Evolutionary conservation across 78 protist species (phyloP).

Genomic region (Creolimax fragrantissima): DNA sequence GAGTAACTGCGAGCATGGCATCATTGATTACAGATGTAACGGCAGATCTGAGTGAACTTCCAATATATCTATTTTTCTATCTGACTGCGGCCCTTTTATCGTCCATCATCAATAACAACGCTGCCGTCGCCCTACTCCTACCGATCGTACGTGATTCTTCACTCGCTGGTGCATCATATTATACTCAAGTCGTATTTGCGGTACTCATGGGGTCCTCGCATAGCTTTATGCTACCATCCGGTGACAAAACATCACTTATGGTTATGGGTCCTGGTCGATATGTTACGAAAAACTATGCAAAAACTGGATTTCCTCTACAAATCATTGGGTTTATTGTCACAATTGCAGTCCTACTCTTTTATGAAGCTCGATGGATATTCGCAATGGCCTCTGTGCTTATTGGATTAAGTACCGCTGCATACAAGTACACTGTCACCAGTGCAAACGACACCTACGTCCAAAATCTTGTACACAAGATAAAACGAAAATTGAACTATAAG

Average conservation of each 20-base stretch:
- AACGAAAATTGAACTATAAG: neutral
- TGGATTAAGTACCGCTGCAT: neutral
- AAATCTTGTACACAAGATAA: neutral
- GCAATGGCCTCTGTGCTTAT: neutral
- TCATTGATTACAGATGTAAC: neutral
- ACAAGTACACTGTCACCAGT: neutral
- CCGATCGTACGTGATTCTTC: neutral
- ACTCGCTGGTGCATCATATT: neutral
- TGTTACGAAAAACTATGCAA: neutral
- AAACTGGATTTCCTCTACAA: slow-evolving; percentile 4
- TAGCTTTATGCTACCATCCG: slow-evolving; percentile 2
- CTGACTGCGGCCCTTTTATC: neutral
- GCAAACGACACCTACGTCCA: neutral
- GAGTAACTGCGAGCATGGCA: neutral
- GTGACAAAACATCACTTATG: slow-evolving; percentile 10
- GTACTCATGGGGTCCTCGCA: slow-evolving; percentile 15
- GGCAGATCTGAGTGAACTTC: neutral
- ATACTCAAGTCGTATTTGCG: neutral
- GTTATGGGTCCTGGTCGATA: slow-evolving; percentile 6
- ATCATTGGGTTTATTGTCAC: neutral
- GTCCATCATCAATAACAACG: slow-evolving; percentile 15
- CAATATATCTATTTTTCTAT: neutral
- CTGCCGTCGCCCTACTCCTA: slow-evolving; percentile 11
- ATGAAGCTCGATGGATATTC: neutral
- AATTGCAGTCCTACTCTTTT: neutral